These are phyloP conservation scores for Cymodocea nodosa DNA, from an alignment of 116 monocot genomes.

Conservation along the genomic window DNA sequence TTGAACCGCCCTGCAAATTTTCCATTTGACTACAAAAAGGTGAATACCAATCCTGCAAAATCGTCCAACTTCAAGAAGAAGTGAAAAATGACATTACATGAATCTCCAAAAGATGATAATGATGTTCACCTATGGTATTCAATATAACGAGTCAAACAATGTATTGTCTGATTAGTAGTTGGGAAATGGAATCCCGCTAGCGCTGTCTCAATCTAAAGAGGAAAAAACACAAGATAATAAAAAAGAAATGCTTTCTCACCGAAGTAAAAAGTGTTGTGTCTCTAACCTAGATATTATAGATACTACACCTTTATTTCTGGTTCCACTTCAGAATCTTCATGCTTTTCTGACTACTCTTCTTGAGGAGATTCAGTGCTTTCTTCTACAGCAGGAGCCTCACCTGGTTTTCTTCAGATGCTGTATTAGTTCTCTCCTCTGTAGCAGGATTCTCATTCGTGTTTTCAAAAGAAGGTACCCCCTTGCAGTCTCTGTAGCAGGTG, in stretches of 20 bases:
- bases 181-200: constrained; percentile 70
- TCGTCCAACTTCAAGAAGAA: neutral
- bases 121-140: constrained; percentile 46
- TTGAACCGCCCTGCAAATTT: neutral
- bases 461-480: constrained; percentile 14
- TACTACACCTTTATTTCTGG: constrained; percentile 42
- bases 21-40: neutral
- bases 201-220: constrained; percentile 44
- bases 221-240: neutral
- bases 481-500: neutral
- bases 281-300: neutral
- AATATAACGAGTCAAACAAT: constrained; percentile 64
- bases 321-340: constrained; percentile 32
- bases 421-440: constrained; percentile 11
- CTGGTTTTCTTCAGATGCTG: neutral
- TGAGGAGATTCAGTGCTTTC: constrained; percentile 12
- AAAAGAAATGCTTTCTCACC: neutral
- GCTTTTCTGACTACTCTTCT: constrained; percentile 10
- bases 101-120: neutral
- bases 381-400: constrained; percentile 9
- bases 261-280: neutral
- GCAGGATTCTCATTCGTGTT: constrained; percentile 7
- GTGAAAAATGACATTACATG: neutral
- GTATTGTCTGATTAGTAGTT: constrained; percentile 68
- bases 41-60: too few relatives aligned